Base-by-base conservation (phyloP, 202 grass and related monocot species). In the Elaeis oleifera region DNA sequence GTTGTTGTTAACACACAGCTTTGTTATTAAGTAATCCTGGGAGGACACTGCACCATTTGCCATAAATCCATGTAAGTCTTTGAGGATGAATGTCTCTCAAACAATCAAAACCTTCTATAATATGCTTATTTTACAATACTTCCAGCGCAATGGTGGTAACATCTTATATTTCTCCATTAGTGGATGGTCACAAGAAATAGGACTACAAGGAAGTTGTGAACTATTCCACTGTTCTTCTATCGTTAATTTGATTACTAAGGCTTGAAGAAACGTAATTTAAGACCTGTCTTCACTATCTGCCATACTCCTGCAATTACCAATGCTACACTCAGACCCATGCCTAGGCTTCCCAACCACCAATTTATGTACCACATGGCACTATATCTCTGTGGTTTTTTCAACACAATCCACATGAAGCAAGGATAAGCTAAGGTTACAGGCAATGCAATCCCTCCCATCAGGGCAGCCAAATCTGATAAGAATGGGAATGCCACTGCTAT, bases 351-450 rank as follows among this genome's bases (percentile, higher is more conserved):
- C 32, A 99, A 75, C 7, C 59, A 58, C 88, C 88, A 99, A 79
- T 99, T 99, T 72, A 80, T 22, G 72, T 57, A 80, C 94, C 85
- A 94, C 68, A 61, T 81, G 22, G 48, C 67, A 3, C 64, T 65
- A 32, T 84, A 87, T 39, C 31, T 75, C 3, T 60, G 51, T 3
- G 94, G 85, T 44, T 86, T 99, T 78, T 79, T 99, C 62, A 94
- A 79, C 0, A 74, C 59, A 58, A 89, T 74, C 94, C 94, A 99
- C 94, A 99, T 99, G 81, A 87, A 94, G 85, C 87, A 99, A 18
- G 94, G 88, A 58, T 86, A 94, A 1, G 88, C 94, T 2, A 94
- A 74, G 18, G 94, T 99, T 21, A 94, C 51, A 20, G 94, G 88
- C 72, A 99, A 78, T 18, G 88, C 76, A 69, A 94, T 75, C 0